Base-by-base conservation (phyloP, 768 basidiomycete species). In the Serendipita sp. region DNA sequence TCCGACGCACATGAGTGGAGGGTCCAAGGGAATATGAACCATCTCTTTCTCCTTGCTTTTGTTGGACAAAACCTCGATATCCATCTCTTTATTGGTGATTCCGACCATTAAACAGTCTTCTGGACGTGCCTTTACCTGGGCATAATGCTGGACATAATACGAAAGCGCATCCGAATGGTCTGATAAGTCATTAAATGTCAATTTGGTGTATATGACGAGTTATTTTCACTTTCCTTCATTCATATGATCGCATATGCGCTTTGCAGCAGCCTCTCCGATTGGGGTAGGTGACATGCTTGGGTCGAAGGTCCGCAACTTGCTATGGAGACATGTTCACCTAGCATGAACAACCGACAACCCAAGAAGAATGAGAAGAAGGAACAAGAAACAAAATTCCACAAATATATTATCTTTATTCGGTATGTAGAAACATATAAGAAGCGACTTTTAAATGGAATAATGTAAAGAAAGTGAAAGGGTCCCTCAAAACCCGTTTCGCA, bases 211-310 rank as follows among this genome's bases (percentile, higher is more conserved):
- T 8, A 40, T 27, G n/a, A 60, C 10, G 55, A 29, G 34, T n/a
- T n/a, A n/a, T 50, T 8, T 8, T 50, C 48, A 60, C 27, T n/a
- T 33, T 27, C 55, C 55, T 60, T 60, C 55, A 31, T 60, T 60
- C 55, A 60, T 60, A 60, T 60, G 33, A 18, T 60, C 55, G n/a
- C 55, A 60, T 60, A 60, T 60, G 29, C 55, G 55, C 55, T 60
- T 60, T 8, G 55, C n/a, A 8, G 55, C 55, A 6, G 48, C 48
- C n/a, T 50, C 48, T 18, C 8, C 6, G 48, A 50, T 50, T 8
- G 48, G 8, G n/a, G 48, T 50, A n/a, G n/a, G 5, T n/a, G 29
- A 50, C 48, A 50, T 50, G 48, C 8, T 50, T 50, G 48, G 29
- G 48, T 18, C 18, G 6, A n/a, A 50, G 48, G 5, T 45, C 44